Base-by-base conservation (phyloP, 2,329 filamentous ascomycete species). In the Septoria petroselini region DNA sequence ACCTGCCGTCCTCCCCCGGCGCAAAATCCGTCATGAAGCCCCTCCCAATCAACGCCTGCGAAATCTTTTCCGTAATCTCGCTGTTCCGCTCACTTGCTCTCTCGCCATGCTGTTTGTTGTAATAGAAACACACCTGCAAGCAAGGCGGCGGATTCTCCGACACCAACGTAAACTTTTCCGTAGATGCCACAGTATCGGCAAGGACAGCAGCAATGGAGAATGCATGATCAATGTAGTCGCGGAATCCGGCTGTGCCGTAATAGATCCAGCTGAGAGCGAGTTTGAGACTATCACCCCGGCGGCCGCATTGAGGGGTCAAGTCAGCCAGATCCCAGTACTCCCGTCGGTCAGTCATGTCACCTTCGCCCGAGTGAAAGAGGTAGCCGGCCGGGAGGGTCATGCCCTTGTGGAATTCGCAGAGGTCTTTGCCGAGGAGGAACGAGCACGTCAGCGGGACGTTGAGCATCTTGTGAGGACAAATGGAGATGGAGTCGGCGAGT, bases 401-500 rank as follows among this genome's bases (percentile, higher is more conserved):
- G 9, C 90, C 90, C 39, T 72, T 74, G 68, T 93, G 86, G 68
- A 97, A 94, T 18, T 85, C 73, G 48, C 77, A 75, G 65, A 94
- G 71, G 66, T 97, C 91, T 1, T 80, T 79, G 0, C 82, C 84
- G 9, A 98, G 78, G 3, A 98, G 78, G 73, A 95, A 96, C 0
- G 86, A 91, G 72, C 91, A 97, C 0, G 91, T 95, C 33, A 94
- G 74, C 0, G 93, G 91, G 2, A 89, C 87, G 51, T 88, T 88
- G 65, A 97, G 80, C 93, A 97, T 97, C 73, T 97, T 97, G 73
- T 98, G 93, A 50, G 93, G 91, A 69, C 95, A 97, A 47, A 95
- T 80, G 1, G 90, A 88, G 31, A 97, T 75, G 11, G 83, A 88
- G 69, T 96, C 80, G 7, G 91, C 93, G 33, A 85, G 76, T 37